Base-by-base conservation (phyloP, 176 grass and related monocot genomes). In the Chrysopogon serrulatus region DNA sequence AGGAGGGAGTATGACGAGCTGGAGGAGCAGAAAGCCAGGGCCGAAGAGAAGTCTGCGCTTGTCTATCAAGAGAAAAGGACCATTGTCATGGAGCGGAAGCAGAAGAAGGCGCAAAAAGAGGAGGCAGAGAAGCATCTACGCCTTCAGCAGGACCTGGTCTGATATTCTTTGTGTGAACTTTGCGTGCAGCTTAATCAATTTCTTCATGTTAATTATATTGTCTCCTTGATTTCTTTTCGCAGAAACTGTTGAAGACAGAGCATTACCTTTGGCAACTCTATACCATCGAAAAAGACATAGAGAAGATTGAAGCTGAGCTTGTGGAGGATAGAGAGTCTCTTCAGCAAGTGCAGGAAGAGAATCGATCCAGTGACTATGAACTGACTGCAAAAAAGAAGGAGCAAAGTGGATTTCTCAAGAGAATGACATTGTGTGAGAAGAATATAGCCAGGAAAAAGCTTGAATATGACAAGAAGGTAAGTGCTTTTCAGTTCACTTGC, bases 21-120 rank as follows among this genome's bases (percentile, higher is more conserved):
- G 11, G 88, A 93, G 76, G 83, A 92, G 41, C 88, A 88, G 71
- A 91, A 93, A 81, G 81, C 57, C 19, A 83, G 76, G 28, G 96
- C 93, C 2, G 93, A 98, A 86, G 86, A 92, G 81, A 91, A 95
- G 37, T 98, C 96, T 53, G 96, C 96, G 27, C 93, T 98, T 85
- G 87, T 98, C 74, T 98, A 98, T 88, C 91, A 92, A 73, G 96
- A 98, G 82, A 98, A 98, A 75, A 95, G 93, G 76, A 95, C 91
- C 37, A 62, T 98, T 67, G 91, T 93, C 51, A 91, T 95, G 76
- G 96, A 98, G 76, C 90, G 96, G 82, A 98, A 98, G 85, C 96
- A 98, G 85, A 98, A 95, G 87, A 98, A 98, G 86, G 91, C 65
- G 5, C 96, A 98, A 39, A 98, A 98, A 84, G 96, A 95, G 77